Conservation (phyloP, 1,139 yeast genomes). For the Taphrina betulina region DNA sequence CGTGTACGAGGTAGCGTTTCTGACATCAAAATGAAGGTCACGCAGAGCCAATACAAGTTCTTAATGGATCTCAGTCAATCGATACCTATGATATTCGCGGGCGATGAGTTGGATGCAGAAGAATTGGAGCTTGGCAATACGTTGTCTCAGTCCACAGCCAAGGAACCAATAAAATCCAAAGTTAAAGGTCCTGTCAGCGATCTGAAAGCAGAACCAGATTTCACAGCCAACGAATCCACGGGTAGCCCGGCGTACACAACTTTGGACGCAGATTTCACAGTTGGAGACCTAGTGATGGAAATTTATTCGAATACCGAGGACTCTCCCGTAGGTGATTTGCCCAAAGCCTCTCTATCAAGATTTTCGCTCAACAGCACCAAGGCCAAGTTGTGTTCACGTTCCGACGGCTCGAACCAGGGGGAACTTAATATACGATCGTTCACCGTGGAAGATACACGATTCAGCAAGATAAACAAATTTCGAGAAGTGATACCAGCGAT, state of each 20-base stretch:
- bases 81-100: constrained; percentile 53
- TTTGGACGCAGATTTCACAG: constrained; percentile 55
- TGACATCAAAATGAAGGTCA: constrained; percentile 64
- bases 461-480: constrained; percentile 62
- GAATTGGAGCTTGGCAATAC: constrained; percentile 24
- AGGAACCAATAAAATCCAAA: constrained; percentile 2
- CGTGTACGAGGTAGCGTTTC: constrained; percentile 61
- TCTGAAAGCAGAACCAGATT: background rate
- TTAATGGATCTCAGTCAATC: constrained; percentile 58
- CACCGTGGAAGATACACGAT: constrained; percentile 72
- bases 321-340: constrained; percentile 42
- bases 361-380: constrained; percentile 64
- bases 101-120: constrained; percentile 56
- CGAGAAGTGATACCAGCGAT: constrained; percentile 76
- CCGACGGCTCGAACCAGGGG: constrained; percentile 59
- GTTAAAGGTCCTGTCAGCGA: background rate
- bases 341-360: constrained; percentile 55
- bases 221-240: background rate
- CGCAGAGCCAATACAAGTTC: constrained; percentile 73
- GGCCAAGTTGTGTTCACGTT: constrained; percentile 52
- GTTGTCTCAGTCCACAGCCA: constrained; percentile 1
- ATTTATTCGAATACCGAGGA: constrained; percentile 60
- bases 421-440: constrained; percentile 69
- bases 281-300: constrained; percentile 65
- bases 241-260: constrained; percentile 41